phyloP scores from a whole-genome alignment of 2,329 filamentous ascomycete genomes.

The Diaporthe velutina region DNA sequence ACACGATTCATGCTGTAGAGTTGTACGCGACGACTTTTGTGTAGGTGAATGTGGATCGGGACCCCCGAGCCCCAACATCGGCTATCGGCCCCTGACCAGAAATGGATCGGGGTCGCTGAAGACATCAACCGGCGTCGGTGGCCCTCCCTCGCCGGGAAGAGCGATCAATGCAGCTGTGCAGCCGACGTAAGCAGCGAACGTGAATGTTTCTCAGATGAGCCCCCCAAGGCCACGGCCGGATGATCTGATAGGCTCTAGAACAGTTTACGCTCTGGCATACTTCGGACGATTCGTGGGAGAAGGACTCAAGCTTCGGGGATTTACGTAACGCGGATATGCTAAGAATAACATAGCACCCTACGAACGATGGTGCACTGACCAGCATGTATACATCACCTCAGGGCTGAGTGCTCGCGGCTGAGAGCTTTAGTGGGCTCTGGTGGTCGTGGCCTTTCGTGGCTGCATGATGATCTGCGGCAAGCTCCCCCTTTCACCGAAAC shows the following conservation, averaged over 20 bases:
- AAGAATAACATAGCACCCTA: background rate
- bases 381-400: slow-evolving; percentile 1
- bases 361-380: background rate
- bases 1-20: background rate
- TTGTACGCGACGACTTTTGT: slow-evolving; percentile 12
- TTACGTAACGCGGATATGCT: background rate
- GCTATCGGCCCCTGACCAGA: slow-evolving; percentile 3
- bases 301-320: background rate
- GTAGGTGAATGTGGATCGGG: background rate
- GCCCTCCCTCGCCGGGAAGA: background rate
- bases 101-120: background rate
- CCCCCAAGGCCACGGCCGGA: background rate
- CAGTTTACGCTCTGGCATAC: background rate
- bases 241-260: background rate
- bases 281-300: background rate
- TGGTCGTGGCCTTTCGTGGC: background rate
- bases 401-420: background rate
- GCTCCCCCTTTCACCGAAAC: slow-evolving; percentile 18
- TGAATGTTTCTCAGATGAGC: background rate
- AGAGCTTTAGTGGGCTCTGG: background rate
- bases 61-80: background rate
- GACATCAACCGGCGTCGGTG: background rate
- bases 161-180: background rate
- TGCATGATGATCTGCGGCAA: slow-evolving; percentile 17
- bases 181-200: background rate